Base-by-base conservation (phyloP, 495 filamentous ascomycete species). In the Melanomma pulvis-pyrius region DNA sequence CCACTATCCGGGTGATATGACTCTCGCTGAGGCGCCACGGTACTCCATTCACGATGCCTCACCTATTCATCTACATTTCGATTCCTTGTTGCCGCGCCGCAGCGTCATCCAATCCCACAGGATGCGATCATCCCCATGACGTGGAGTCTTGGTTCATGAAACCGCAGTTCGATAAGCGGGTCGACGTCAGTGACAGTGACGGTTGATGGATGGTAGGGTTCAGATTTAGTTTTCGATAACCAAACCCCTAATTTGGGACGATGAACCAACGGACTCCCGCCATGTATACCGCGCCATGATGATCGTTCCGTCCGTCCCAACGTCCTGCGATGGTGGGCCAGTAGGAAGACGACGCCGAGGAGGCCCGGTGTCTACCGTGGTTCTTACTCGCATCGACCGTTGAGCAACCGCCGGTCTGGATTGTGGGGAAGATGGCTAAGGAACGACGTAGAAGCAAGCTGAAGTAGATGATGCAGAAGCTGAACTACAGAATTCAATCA, bases 71-170 rank as follows among this genome's bases (percentile, higher is more conserved):
- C 17, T 15, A 44, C 39, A 44, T n/a, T 11, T 44, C 39, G 39
- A 44, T 51, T 7, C 48, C 9, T 51, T 29, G 2, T n/a, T 51
- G 9, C 48, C 48, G 26, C n/a, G 48, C 48, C 48, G 3, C 48
- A 48, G 48, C 22, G 22, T 29, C 21, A 51, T 51, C 48, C 8
- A 51, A 6, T 15, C n/a, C 3, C 26, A 51, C 7, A 51, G 39
- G 39, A 25, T 51, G 21, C 48, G 17, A 51, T 29, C 48, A n/a
- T 25, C 22, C 48, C 48, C 48, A 51, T 51, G 48, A 51, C 48
- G 48, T 51, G 21, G 48, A 51, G 24, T 9, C 48, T 25, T 51
- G 11, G 22, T 51, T 29, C 22, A 51, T 51, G 48, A 51, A 51
- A 51, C 48, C 39, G 17, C 39, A 2, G 39, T 6, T 15, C 8